Evolutionary conservation across 148 eudicot genomes (phyloP), one percentile per base, ranked within the genome.

Genomic region (Pouteria glomerata): DNA sequence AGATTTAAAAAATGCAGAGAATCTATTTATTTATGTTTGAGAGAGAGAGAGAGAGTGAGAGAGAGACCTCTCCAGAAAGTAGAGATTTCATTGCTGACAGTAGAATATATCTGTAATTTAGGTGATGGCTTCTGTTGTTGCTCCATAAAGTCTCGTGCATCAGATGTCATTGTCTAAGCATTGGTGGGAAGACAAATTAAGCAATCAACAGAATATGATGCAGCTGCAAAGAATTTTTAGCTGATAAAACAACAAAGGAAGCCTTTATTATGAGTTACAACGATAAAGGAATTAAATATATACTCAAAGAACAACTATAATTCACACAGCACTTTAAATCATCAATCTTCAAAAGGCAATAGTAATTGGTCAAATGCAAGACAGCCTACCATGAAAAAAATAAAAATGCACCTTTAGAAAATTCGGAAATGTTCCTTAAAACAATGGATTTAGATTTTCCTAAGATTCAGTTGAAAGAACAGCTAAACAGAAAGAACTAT

Each of bases 31-130:
- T 2, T 3, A 8, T 19, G 29, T 13, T 35, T 13, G 15, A 8
- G 42, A 13, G 15, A 8, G 45, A 26, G 51, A 71, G 33, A 15
- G 39, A 31, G 50, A 57, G 33, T 72, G 42, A 71, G 27, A 30
- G 44, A 63, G 26, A 51, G 26, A 93, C 98, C 95, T 94, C 77
- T 89, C 97, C 95, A 87, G 74, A 86, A 91, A 65, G 91, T 70
- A 23, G 98, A 83, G 73, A 94, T 70, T 68, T 83, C 95, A 84
- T 76, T 85, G 73, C 74, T 85, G 51, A 87, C 66, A 31, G 86
- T 69, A 51, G 97, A 67, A 81, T 94, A 94, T 44, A 94, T 91
- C 78, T 94, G 91, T 69, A 94, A 73, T 69, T 74, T 85, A 19
- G 83, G 68, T 44, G 55, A 67, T 44, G 81, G 60, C 30, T 76